A percentile compares a stretch with the other conserved stretches of the same genome.
phyloP scores from a whole-genome alignment of 768 basidiomycete genomes.

The Lanmaoa pseudosensibilis region DNA sequence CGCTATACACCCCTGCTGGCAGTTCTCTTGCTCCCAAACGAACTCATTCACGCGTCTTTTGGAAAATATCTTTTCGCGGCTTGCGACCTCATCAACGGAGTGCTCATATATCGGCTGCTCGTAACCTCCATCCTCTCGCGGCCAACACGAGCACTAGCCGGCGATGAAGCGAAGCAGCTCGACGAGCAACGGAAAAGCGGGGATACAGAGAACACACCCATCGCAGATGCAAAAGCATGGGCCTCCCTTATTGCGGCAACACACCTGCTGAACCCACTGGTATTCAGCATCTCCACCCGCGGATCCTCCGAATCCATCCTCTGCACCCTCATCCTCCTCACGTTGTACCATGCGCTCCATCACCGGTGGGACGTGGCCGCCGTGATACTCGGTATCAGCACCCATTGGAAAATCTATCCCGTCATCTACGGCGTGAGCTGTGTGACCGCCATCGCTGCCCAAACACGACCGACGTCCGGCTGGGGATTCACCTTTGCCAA shows the following conservation, averaged over 20 bases:
- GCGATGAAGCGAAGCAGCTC: conserved; percentile 5
- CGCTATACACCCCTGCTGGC: conserved; percentile 96
- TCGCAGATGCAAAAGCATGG: conserved; percentile 11
- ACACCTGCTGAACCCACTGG: conserved; percentile 91
- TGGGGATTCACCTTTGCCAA: conserved; percentile 31
- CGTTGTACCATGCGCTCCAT: conserved; percentile 59
- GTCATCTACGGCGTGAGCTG: conserved; percentile 86
- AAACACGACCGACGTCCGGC: conserved; percentile 17
- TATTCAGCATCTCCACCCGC: conserved; percentile 94
- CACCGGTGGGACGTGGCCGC: conserved; percentile 67
- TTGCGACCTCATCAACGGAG: conserved; percentile 79
- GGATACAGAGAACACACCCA: background rate
- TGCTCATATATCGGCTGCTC: conserved; percentile 66
- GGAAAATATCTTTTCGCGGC: conserved; percentile 88
- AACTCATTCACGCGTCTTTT: conserved; percentile 77
- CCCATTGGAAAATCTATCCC: conserved; percentile 98
- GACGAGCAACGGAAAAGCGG: background rate
- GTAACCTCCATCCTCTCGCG: conserved; percentile 47
- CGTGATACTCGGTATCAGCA: conserved; percentile 72
- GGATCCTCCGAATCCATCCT: conserved; percentile 94
- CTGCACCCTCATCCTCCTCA: conserved; percentile 71
- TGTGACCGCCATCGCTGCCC: conserved; percentile 37
- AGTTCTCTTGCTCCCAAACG: conserved; percentile 76
- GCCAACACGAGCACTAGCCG: background rate
- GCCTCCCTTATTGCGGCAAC: conserved; percentile 63